These are phyloP conservation scores for Trichoderma afroharzianum DNA, from an alignment of 2,329 filamentous ascomycete genomes.

Conservation along the genomic window DNA sequence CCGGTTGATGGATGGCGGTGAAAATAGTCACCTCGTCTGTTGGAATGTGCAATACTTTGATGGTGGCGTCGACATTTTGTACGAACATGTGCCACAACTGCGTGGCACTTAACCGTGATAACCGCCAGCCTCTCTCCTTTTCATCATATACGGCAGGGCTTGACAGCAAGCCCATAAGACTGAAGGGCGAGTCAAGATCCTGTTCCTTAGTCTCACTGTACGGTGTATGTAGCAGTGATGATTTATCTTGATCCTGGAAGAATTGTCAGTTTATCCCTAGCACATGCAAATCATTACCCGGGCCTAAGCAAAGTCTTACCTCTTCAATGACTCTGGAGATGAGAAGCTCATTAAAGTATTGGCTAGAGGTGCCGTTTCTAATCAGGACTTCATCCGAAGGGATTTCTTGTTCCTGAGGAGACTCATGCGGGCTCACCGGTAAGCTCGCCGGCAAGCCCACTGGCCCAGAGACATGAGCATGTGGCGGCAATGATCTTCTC, in stretches of 20 bases:
- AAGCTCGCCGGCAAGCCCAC: not conserved
- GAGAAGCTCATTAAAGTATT: slow-evolving; percentile 37
- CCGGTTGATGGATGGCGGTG: slow-evolving; percentile 30
- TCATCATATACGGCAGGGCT: slow-evolving; percentile 20
- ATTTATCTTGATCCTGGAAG: slow-evolving; percentile 17
- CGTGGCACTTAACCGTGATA: slow-evolving; percentile 26
- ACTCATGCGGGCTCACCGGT: slow-evolving; percentile 10
- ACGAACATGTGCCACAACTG: slow-evolving; percentile 32
- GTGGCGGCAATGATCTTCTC: not conserved
- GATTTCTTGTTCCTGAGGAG: slow-evolving; percentile 5
- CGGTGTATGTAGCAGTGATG: slow-evolving; percentile 16
- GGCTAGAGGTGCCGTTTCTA: slow-evolving; percentile 31
- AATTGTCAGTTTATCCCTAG: not conserved
- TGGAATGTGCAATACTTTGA: slow-evolving; percentile 30
- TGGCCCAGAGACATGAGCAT: not conserved
- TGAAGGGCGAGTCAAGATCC: slow-evolving; percentile 27
- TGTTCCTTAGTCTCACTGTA: slow-evolving; percentile 3
- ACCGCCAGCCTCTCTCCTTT: slow-evolving; percentile 23
- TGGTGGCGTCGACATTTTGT: slow-evolving; percentile 28
- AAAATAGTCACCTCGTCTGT: slow-evolving; percentile 33
- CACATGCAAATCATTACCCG: not conserved
- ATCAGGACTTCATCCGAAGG: slow-evolving; percentile 28
- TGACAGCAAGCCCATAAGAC: slow-evolving; percentile 34
- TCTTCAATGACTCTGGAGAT: slow-evolving; percentile 35
- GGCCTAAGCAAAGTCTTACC: slow-evolving; percentile 20